Base-by-base conservation (phyloP, 768 basidiomycete genomes). In the Floccularia luteovirens region DNA sequence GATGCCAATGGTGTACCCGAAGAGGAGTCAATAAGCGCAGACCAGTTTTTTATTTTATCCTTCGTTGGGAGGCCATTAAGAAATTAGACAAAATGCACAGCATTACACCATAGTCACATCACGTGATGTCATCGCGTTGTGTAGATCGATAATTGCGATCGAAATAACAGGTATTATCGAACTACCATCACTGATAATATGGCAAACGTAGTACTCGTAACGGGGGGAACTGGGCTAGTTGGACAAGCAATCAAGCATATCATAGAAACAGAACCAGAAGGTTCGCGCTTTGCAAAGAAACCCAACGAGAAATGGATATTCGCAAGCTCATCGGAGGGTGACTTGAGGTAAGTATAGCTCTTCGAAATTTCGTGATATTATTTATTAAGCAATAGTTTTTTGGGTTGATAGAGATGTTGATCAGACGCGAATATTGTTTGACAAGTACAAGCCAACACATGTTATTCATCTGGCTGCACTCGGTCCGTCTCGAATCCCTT, bases 381-480 rank as follows among this genome's bases (percentile, higher is more conserved):
- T 10, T n/a, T 32, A 8, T 32, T 19, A 36, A 19, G 31, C 27
- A n/a, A n/a, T n/a, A n/a, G n/a, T n/a, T n/a, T n/a, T n/a, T n/a
- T n/a, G n/a, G n/a, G n/a, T n/a, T n/a, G n/a, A 31, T 49, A 92
- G 92, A 52, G 79, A 90, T 57, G 62, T 74, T 2, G 72, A 64
- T 44, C 76, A 82, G 58, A 82, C 90, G 28, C 64, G 69, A 52
- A 70, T 70, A 54, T 60, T 93, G 53, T 96, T 86, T 48, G 83
- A 89, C 51, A 92, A 90, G 63, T 81, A 96, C 65, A 83, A 88
- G 54, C 92, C 94, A 0, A 94, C 90, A 1, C 85, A 93, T 73
- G 90, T 97, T 51, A 96, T 98, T 53, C 94, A 97, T 65, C 78
- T 96, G 33, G 93, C 92, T 24, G 92, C 93, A 4, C 75, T 90